Conservation (phyloP, 2,329 filamentous ascomycete species). For the Neopestalotiopsis clavispora region DNA sequence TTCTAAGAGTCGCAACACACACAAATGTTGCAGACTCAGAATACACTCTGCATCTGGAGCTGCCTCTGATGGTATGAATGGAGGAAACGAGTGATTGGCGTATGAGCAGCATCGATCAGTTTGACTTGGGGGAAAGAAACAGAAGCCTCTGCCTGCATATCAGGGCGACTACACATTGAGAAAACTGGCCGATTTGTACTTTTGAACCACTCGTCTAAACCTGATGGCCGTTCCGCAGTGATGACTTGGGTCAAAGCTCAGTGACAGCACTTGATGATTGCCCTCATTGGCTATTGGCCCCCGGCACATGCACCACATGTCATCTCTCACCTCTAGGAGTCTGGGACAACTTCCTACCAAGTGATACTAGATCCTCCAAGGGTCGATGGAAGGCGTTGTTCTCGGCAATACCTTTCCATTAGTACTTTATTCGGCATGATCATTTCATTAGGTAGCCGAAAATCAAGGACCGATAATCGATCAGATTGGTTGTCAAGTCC, state of each 20-base stretch:
- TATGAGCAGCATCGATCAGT: not conserved
- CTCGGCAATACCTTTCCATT: constrained; percentile 21
- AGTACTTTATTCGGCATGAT: constrained; percentile 26
- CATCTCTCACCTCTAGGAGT: constrained; percentile 9
- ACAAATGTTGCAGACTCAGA: not conserved
- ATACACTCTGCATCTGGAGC: not conserved
- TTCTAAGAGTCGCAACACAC: not conserved
- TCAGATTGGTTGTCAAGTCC: not conserved
- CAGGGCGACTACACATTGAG: not conserved
- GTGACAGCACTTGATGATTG: not conserved
- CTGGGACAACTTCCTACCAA: not conserved
- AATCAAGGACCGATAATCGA: not conserved
- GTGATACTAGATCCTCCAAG: constrained; percentile 29
- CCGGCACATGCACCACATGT: not conserved
- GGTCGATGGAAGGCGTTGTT: constrained; percentile 20
- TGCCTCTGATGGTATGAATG: not conserved
- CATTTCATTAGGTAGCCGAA: not conserved
- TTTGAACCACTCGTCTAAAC: not conserved
- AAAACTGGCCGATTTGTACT: not conserved
- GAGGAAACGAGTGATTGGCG: not conserved
- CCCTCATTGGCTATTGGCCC: constrained; percentile 1
- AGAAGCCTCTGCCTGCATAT: not conserved
- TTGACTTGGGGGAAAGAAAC: not conserved
- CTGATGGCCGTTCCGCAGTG: not conserved
- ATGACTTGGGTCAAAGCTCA: not conserved